phyloP scores from a whole-genome alignment of 2,329 filamentous ascomycete genomes.

The Sporothrix mexicana region DNA sequence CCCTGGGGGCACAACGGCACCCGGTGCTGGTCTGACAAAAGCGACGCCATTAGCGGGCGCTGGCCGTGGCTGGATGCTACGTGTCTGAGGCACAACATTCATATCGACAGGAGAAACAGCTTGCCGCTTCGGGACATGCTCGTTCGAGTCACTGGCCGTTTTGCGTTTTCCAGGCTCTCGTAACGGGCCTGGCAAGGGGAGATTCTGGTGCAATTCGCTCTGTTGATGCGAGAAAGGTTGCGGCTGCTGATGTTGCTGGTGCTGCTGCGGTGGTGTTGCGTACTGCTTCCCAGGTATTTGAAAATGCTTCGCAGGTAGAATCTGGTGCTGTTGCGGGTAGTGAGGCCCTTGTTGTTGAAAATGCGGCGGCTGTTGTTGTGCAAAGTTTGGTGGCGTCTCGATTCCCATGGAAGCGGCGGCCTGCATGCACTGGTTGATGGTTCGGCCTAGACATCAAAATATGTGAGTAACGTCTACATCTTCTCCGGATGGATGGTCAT shows the following conservation, averaged over 20 bases:
- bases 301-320: too few species aligned
- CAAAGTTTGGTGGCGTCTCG: constrained; percentile 4
- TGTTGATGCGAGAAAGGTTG: constrained; percentile 30
- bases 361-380: constrained; percentile 39
- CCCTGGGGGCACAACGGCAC: constrained; percentile 22
- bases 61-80: constrained; percentile 44
- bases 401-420: constrained; percentile 44
- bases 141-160: constrained; percentile 42
- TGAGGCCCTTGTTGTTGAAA: constrained; percentile 38
- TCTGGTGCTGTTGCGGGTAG: constrained; percentile 11
- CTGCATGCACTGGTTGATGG: constrained; percentile 45
- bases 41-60: constrained; percentile 13
- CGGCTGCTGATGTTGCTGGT: constrained; percentile 39
- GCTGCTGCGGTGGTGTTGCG: constrained; percentile 26
- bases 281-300: background rate
- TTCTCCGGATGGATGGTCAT: background rate
- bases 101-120: constrained; percentile 40
- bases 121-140: constrained; percentile 44
- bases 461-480: constrained; percentile 24
- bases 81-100: constrained; percentile 28
- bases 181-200: background rate
- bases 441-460: constrained; percentile 44
- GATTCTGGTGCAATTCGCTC: constrained; percentile 15
- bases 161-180: constrained; percentile 42
- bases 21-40: background rate